These are phyloP conservation scores for Tulasnella sp. DNA, from an alignment of 768 basidiomycete genomes.

Conservation along the genomic window DNA sequence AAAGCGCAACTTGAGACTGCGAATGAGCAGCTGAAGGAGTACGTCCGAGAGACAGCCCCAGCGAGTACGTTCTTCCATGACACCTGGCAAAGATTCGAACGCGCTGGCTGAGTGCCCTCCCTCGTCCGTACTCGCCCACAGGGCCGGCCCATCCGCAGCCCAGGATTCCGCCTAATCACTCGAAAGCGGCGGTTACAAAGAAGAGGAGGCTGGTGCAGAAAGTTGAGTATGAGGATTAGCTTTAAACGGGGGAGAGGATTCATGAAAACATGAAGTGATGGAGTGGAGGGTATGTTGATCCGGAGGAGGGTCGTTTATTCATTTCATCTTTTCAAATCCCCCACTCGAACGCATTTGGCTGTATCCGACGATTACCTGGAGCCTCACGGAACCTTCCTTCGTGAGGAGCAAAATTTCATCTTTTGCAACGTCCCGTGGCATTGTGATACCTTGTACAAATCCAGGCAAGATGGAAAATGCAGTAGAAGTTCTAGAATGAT, in stretches of 20 bases:
- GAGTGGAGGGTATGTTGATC: neutral
- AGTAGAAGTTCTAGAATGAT: neutral
- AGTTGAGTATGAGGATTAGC: constrained; percentile 17
- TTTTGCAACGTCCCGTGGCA: neutral
- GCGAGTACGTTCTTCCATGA: neutral
- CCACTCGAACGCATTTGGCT: neutral
- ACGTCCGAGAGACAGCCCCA: constrained; percentile 8
- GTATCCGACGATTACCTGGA: neutral
- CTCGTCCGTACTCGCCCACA: neutral
- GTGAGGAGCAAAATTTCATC: neutral
- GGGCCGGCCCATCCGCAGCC: constrained; percentile 5
- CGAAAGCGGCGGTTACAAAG: constrained; percentile 10
- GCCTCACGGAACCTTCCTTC: neutral
- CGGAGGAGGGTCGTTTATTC: neutral
- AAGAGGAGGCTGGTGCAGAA: constrained; percentile 19
- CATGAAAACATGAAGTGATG: neutral
- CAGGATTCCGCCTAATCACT: constrained; percentile 15
- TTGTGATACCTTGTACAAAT: neutral
- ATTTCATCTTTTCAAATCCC: neutral
- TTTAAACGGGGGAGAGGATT: neutral
- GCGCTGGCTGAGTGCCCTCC: neutral
- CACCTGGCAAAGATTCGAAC: neutral
- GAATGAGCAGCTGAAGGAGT: constrained; percentile 18
- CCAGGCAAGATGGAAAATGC: neutral
- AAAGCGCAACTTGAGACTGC: constrained; percentile 5